Evolutionary conservation across 371 early-diverging fungal species (phyloP).

Genomic region (Rhizoclosmatium hyalinum): DNA sequence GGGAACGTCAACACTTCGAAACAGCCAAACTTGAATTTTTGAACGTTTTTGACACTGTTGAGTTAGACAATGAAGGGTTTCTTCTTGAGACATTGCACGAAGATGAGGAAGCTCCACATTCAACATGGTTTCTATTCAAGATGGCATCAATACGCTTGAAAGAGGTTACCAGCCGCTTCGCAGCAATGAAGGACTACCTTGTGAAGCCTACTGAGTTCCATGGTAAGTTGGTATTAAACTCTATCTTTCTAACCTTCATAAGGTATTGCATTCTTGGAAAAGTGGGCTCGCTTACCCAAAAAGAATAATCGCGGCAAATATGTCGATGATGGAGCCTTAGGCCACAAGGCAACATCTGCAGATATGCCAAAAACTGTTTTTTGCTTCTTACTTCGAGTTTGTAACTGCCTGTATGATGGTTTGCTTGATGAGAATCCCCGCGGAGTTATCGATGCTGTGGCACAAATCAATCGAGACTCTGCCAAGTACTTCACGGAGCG

Average conservation of each 20-base stretch:
- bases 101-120: not conserved
- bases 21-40: not conserved
- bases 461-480: not conserved
- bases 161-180: not conserved
- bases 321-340: not conserved
- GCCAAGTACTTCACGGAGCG: not conserved
- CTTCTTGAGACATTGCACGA: not conserved
- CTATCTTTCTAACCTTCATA: not conserved
- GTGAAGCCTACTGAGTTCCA: not conserved
- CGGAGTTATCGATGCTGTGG: not conserved
- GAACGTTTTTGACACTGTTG: not conserved
- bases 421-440: not conserved
- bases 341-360: not conserved
- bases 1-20: not conserved
- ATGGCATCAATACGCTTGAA: not conserved
- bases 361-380: not conserved
- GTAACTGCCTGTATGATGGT: not conserved
- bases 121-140: not conserved
- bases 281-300: not conserved
- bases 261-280: conserved; percentile 4
- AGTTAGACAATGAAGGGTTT: not conserved
- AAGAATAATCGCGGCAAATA: not conserved
- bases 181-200: not conserved
- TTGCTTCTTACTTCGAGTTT: not conserved
- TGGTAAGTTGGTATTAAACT: not conserved